A percentile compares a stretch with the other conserved stretches of the same genome.
Evolutionary conservation across 345 rosid species (phyloP).

Genomic region (Citrus inodora): DNA sequence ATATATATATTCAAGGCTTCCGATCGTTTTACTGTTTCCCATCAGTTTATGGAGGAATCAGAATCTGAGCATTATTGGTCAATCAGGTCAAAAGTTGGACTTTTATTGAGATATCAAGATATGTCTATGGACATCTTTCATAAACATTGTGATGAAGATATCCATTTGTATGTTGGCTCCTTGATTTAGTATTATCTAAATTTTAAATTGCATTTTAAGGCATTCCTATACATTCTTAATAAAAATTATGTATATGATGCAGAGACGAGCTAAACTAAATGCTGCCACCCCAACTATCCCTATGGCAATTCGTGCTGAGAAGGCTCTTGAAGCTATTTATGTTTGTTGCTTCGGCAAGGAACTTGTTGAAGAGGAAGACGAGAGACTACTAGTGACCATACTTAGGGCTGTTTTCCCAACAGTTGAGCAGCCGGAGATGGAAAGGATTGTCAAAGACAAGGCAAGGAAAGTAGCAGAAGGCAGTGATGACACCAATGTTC

Average conservation of each 20-base stretch:
- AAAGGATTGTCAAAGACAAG: conserved; percentile 59
- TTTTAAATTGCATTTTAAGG: not conserved
- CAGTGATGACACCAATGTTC: conserved; percentile 34
- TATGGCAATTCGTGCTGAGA: conserved; percentile 71
- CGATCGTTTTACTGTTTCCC: not conserved
- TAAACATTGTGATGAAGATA: not conserved
- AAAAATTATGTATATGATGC: conserved; percentile 16
- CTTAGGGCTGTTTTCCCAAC: conserved; percentile 70
- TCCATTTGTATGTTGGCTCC: not conserved
- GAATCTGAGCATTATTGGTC: not conserved
- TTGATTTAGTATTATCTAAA: not conserved
- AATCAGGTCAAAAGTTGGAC: not conserved
- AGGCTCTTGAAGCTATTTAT: conserved; percentile 85
- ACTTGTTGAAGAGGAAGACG: conserved; percentile 70
- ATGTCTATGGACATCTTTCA: not conserved
- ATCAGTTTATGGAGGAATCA: not conserved
- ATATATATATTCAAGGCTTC: not conserved
- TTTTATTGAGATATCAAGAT: not conserved
- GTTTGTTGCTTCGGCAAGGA: conserved; percentile 78
- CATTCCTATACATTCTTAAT: not conserved
- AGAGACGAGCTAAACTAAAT: conserved; percentile 78
- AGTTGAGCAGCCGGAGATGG: conserved; percentile 44
- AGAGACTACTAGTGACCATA: conserved; percentile 55
- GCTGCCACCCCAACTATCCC: conserved; percentile 57
- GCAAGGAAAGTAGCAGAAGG: conserved; percentile 65